These are phyloP conservation scores for Diaporthe eres DNA, from an alignment of 2,329 filamentous ascomycete genomes.

Conservation along the genomic window DNA sequence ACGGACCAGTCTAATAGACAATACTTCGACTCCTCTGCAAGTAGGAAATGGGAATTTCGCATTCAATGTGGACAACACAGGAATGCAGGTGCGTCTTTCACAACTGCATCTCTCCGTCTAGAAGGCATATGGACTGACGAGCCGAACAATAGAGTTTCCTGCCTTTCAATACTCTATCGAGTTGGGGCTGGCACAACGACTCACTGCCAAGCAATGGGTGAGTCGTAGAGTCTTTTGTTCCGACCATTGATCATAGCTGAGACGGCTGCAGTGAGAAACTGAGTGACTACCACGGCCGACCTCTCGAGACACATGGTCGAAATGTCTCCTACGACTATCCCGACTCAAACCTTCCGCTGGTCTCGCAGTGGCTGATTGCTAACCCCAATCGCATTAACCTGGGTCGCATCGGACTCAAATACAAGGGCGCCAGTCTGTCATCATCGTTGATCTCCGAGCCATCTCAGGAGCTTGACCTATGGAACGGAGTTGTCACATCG, in stretches of 20 bases:
- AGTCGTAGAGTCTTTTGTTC: background rate
- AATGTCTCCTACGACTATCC: slow-evolving; percentile 56
- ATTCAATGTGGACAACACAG: slow-evolving; percentile 61
- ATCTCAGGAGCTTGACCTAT: background rate
- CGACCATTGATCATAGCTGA: background rate
- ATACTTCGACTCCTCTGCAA: slow-evolving; percentile 52
- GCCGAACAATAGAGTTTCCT: slow-evolving; percentile 46
- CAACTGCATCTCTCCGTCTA: too few relatives aligned
- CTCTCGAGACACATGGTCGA: slow-evolving; percentile 52
- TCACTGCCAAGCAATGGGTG: slow-evolving; percentile 56
- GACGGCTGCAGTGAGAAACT: slow-evolving; percentile 45
- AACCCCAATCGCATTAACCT: slow-evolving; percentile 62
- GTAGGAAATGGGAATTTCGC: slow-evolving; percentile 64
- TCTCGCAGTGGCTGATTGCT: slow-evolving; percentile 67
- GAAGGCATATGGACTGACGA: background rate
- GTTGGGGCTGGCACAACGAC: slow-evolving; percentile 54
- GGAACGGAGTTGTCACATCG: slow-evolving; percentile 1
- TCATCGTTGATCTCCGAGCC: slow-evolving; percentile 40
- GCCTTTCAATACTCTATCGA: slow-evolving; percentile 51
- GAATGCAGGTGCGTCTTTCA: slow-evolving; percentile 48
- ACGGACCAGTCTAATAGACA: slow-evolving; percentile 20
- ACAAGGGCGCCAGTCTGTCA: slow-evolving; percentile 50
- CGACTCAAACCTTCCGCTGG: slow-evolving; percentile 52
- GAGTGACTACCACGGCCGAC: slow-evolving; percentile 52
- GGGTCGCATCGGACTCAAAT: slow-evolving; percentile 57